Percentiles rank a stretch among this genome's conserved stretches.
These are phyloP conservation scores for Daldinia childiae DNA, from an alignment of 495 filamentous ascomycete genomes.

Conservation along the genomic window DNA sequence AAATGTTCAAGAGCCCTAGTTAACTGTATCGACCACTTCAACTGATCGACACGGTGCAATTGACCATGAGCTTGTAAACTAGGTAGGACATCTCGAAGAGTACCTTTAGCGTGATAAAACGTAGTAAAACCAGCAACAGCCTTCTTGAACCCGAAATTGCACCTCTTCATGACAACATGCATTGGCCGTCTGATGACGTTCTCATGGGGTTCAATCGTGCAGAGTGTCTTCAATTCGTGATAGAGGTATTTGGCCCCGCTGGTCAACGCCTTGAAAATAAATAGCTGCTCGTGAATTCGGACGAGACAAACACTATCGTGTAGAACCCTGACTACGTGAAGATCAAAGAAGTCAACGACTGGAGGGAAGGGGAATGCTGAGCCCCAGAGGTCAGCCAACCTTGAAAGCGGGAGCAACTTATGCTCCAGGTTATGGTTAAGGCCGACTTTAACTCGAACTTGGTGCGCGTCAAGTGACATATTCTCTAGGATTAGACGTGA, in stretches of 20 bases:
- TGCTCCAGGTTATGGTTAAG: slow-evolving; percentile 56
- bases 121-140: slow-evolving; percentile 59
- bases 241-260: slow-evolving; percentile 60
- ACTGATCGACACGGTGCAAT: slow-evolving; percentile 47
- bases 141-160: slow-evolving; percentile 56
- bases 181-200: slow-evolving; percentile 54
- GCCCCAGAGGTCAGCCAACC: slow-evolving; percentile 45
- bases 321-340: slow-evolving; percentile 53
- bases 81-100: slow-evolving; percentile 55
- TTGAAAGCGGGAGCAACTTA: slow-evolving; percentile 48
- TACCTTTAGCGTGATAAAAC: slow-evolving; percentile 53
- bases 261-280: slow-evolving; percentile 60
- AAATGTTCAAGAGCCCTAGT: slow-evolving; percentile 54
- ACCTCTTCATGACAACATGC: slow-evolving; percentile 57
- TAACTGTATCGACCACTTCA: slow-evolving; percentile 58
- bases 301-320: slow-evolving; percentile 60
- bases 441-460: slow-evolving; percentile 51
- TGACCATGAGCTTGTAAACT: slow-evolving; percentile 52
- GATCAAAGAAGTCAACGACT: slow-evolving; percentile 51
- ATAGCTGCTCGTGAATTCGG: slow-evolving; percentile 47
- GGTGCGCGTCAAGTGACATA: slow-evolving; percentile 50
- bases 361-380: slow-evolving; percentile 43
- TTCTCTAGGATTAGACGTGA: slow-evolving; percentile 58
- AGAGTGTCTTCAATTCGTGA: slow-evolving; percentile 57
- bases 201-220: slow-evolving; percentile 53